Percentiles rank a stretch among this genome's conserved stretches.
Conservation (phyloP, 768 basidiomycete genomes). For the Fomitopsis pulvina region DNA sequence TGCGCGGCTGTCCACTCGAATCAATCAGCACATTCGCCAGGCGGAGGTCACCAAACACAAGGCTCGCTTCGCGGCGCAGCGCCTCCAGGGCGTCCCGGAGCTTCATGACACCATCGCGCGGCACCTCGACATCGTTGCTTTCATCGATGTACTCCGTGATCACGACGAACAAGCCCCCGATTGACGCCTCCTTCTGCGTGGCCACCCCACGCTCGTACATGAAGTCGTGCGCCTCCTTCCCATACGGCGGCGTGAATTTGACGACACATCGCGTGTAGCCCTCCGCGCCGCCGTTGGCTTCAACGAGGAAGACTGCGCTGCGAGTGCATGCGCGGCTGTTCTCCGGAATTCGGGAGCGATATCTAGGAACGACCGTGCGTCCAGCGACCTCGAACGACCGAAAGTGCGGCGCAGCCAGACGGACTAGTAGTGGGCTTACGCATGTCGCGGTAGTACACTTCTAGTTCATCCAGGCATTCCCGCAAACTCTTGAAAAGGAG, state of each 20-base stretch:
- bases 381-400: neutral
- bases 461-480: neutral
- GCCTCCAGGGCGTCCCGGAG: neutral
- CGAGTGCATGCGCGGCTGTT: too few relatives aligned
- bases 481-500: neutral
- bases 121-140: neutral
- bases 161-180: neutral
- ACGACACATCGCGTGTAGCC: neutral
- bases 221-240: neutral
- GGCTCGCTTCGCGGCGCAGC: neutral
- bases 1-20: neutral
- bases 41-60: neutral
- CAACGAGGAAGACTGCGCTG: neutral
- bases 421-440: neutral
- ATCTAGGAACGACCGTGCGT: neutral
- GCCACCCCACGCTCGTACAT: slow-evolving; percentile 1
- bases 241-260: neutral
- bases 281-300: neutral
- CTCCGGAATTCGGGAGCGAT: neutral
- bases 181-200: neutral
- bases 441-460: neutral
- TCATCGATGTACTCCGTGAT: slow-evolving; percentile 1
- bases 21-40: neutral
- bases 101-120: neutral
- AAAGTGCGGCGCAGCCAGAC: neutral